These are phyloP conservation scores for Noccaea caerulescens DNA, from an alignment of 345 rosid species.

Conservation along the genomic window DNA sequence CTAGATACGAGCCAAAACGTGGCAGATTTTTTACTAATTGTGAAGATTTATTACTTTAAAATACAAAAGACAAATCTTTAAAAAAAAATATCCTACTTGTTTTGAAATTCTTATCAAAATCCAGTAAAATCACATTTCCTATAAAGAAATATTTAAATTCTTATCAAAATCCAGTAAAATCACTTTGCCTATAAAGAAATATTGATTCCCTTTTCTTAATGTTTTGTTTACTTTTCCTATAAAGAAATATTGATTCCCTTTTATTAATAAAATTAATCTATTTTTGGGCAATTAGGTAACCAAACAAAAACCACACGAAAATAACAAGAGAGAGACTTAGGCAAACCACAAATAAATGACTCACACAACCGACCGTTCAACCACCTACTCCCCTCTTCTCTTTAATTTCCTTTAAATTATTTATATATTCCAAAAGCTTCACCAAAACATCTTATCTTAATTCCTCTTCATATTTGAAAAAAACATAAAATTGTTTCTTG, in stretches of 20 bases:
- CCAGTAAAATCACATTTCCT: not conserved
- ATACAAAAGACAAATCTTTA: not conserved
- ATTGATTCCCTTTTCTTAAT: not conserved
- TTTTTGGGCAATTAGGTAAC: conserved; percentile 31
- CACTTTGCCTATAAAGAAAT: not conserved
- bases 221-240: not conserved
- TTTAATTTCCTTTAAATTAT: conserved; percentile 1
- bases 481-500: not conserved
- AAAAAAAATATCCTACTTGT: not conserved
- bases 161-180: not conserved
- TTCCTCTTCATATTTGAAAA: conserved; percentile 21
- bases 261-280: not conserved
- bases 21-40: not conserved
- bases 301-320: conserved; percentile 38
- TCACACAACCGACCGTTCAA: conserved; percentile 34
- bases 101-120: not conserved
- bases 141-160: not conserved
- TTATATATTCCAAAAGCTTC: conserved; percentile 19
- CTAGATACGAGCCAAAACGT: not conserved
- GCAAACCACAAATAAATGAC: conserved; percentile 41
- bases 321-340: conserved; percentile 34
- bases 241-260: not conserved
- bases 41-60: not conserved
- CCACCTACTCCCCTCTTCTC: conserved; percentile 26
- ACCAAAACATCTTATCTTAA: conserved; percentile 5